Conservation (phyloP, 225 moss, liverwort and hornwort genomes). For the Marchantia paleacea region DNA sequence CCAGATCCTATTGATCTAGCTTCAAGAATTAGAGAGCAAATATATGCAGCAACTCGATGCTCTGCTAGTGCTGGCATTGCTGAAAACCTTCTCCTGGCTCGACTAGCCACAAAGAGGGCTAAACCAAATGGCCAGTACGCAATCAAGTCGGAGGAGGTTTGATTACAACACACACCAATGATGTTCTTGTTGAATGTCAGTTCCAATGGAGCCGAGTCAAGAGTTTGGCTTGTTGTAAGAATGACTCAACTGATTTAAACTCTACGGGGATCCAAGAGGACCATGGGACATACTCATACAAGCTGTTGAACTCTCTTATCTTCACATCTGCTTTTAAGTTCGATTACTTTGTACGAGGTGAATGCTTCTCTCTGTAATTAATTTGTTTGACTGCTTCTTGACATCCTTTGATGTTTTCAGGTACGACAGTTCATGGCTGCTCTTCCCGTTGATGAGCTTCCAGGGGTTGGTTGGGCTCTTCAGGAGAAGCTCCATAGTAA, state of each 20-base stretch:
- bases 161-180: neutral
- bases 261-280: too few species aligned
- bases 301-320: too few species aligned
- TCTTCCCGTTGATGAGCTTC: slow-evolving; percentile 86
- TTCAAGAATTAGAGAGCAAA: slow-evolving; percentile 66
- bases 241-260: too few species aligned
- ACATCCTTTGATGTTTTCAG: slow-evolving; percentile 28
- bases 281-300: too few species aligned
- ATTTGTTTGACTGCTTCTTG: neutral
- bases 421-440: slow-evolving; percentile 73
- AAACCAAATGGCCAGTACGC: slow-evolving; percentile 84
- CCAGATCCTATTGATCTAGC: slow-evolving; percentile 79
- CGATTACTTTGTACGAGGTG: too few species aligned
- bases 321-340: too few species aligned
- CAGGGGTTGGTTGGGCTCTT: slow-evolving; percentile 91
- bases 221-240: neutral
- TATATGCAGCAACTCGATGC: slow-evolving; percentile 75
- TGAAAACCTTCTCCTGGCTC: slow-evolving; percentile 86
- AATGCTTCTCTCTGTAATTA: too few species aligned
- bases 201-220: neutral
- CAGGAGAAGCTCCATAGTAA: slow-evolving; percentile 69
- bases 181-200: neutral
- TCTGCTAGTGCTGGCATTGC: slow-evolving; percentile 92
- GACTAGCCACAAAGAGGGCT: slow-evolving; percentile 90
- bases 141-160: slow-evolving; percentile 70